A percentile compares a stretch with the other conserved stretches of the same genome.
phyloP scores from a whole-genome alignment of 164 flowering plant species.

The Buxus sempervirens region DNA sequence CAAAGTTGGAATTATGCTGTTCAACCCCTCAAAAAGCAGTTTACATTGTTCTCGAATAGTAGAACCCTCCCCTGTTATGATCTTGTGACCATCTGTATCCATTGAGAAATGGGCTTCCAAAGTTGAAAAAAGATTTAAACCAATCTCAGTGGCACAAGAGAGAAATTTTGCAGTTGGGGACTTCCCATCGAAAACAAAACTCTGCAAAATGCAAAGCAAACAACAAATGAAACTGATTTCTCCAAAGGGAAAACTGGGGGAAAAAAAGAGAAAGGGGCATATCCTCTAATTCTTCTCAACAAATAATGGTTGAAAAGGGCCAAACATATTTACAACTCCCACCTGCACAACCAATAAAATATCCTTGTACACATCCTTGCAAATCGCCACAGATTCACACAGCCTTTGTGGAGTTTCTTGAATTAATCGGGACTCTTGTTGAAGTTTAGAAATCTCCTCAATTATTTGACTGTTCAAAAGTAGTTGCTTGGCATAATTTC shows the following conservation, averaged over 20 bases:
- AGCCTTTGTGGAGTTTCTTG: slow-evolving; percentile 55
- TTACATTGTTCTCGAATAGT: slow-evolving; percentile 42
- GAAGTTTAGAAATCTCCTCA: slow-evolving; percentile 55
- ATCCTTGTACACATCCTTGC: slow-evolving; percentile 62
- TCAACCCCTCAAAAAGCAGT: slow-evolving; percentile 43
- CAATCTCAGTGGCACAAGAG: slow-evolving; percentile 58
- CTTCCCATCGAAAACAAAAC: slow-evolving; percentile 40
- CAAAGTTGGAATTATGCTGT: slow-evolving; percentile 35
- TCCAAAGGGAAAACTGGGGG: background rate
- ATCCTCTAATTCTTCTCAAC: background rate
- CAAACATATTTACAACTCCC: slow-evolving; percentile 5
- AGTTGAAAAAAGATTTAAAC: slow-evolving; percentile 52
- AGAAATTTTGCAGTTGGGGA: slow-evolving; percentile 49
- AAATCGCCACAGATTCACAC: slow-evolving; percentile 48
- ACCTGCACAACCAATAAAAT: slow-evolving; percentile 57
- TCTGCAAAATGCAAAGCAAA: slow-evolving; percentile 33
- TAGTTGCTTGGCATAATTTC: slow-evolving; percentile 45
- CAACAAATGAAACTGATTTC: slow-evolving; percentile 1
- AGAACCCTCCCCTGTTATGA: slow-evolving; percentile 22
- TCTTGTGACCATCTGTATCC: slow-evolving; percentile 27
- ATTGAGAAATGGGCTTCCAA: slow-evolving; percentile 52
- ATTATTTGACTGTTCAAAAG: slow-evolving; percentile 42
- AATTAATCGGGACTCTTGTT: slow-evolving; percentile 43
- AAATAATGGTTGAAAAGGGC: slow-evolving; percentile 1
- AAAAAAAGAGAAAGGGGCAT: too few species aligned